These are phyloP conservation scores for Penicillium psychrofluorescens DNA, from an alignment of 495 filamentous ascomycete species.

Conservation along the genomic window DNA sequence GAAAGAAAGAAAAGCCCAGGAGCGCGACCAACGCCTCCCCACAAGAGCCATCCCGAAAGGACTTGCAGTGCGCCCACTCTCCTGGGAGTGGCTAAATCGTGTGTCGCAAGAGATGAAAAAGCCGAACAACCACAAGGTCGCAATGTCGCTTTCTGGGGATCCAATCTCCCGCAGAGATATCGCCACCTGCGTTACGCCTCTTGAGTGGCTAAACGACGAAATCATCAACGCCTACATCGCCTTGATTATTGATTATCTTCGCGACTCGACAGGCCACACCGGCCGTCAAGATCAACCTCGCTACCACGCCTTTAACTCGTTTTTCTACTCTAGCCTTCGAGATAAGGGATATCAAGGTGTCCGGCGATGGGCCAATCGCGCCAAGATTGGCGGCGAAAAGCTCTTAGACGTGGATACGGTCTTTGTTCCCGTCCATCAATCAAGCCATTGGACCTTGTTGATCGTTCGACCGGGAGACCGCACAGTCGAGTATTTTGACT, in stretches of 20 bases:
- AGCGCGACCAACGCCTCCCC: constrained; percentile 10
- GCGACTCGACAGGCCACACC: constrained; percentile 38
- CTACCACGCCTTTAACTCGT: constrained; percentile 63
- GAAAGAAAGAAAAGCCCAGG: constrained; percentile 4
- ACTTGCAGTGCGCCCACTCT: constrained; percentile 35
- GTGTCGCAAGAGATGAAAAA: constrained; percentile 25
- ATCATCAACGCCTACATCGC: constrained; percentile 64
- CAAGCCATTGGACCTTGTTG: constrained; percentile 54
- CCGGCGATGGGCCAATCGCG: constrained; percentile 45
- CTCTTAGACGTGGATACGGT: constrained; percentile 53
- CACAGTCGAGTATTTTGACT: constrained; percentile 71
- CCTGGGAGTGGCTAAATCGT: constrained; percentile 34
- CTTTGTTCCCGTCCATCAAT: constrained; percentile 52
- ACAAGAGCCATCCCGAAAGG: constrained; percentile 18
- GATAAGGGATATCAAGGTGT: constrained; percentile 44
- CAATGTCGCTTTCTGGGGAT: constrained; percentile 46
- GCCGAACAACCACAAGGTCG: constrained; percentile 20
- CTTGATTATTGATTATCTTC: constrained; percentile 52
- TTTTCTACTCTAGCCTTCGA: constrained; percentile 59
- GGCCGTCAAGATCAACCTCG: constrained; percentile 47
- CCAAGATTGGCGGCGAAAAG: constrained; percentile 44
- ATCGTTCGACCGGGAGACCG: constrained; percentile 57
- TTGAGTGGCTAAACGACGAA: constrained; percentile 77
- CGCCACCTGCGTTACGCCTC: constrained; percentile 40
- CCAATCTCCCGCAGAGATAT: constrained; percentile 57